Percentiles rank a stretch among this genome's conserved stretches.
Conservation (phyloP, 805 yeast species). For the Wickerhamomyces bisporus region DNA sequence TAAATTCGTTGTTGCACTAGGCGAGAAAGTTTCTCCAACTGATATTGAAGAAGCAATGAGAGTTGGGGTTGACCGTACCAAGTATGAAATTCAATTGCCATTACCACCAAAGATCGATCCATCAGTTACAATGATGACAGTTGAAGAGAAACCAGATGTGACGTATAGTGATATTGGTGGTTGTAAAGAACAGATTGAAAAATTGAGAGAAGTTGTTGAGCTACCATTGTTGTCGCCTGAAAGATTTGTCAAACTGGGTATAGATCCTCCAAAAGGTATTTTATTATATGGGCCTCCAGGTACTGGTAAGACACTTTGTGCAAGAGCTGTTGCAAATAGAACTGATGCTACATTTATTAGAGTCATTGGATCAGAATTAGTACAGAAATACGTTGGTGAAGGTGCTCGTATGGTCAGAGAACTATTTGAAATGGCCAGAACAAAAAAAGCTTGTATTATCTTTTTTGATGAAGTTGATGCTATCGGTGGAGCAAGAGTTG, state of each 20-base stretch:
- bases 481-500: slow-evolving; percentile 99
- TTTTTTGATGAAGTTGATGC: slow-evolving; percentile 99
- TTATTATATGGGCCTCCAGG: slow-evolving; percentile 97
- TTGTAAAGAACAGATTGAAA: slow-evolving; percentile 96
- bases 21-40: slow-evolving; percentile 96
- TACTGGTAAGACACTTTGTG: slow-evolving; percentile 97
- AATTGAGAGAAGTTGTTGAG: slow-evolving; percentile 93
- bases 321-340: slow-evolving; percentile 98
- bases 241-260: slow-evolving; percentile 92
- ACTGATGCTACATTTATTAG: slow-evolving; percentile 98
- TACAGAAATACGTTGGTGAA: slow-evolving; percentile 98
- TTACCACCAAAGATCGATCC: slow-evolving; percentile 98
- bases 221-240: slow-evolving; percentile 92
- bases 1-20: slow-evolving; percentile 93
- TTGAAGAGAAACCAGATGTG: slow-evolving; percentile 98
- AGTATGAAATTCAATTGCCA: slow-evolving; percentile 95
- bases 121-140: slow-evolving; percentile 99
- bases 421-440: slow-evolving; percentile 97
- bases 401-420: slow-evolving; percentile 99
- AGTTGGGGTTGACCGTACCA: slow-evolving; percentile 97
- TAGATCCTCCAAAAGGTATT: slow-evolving; percentile 99
- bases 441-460: slow-evolving; percentile 96
- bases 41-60: slow-evolving; percentile 99
- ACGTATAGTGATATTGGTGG: slow-evolving; percentile 99
- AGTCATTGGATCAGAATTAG: slow-evolving; percentile 97